A percentile compares a stretch with the other conserved stretches of the same genome.
Conservation (phyloP, 2,329 filamentous ascomycete genomes). For the Emmonsiellopsis sp. region DNA sequence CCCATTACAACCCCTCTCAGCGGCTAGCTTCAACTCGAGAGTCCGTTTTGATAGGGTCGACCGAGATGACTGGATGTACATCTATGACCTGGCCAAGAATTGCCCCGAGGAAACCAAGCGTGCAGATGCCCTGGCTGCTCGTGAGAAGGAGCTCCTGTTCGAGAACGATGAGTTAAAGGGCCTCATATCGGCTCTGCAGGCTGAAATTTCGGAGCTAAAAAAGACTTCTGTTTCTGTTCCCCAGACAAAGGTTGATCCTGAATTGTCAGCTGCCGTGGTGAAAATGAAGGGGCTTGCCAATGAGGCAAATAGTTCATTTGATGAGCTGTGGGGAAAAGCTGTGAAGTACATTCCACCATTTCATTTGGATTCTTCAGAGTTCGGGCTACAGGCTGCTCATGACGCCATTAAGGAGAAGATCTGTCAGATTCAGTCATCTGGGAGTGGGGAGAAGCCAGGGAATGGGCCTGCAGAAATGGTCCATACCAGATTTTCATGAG, state of each 20-base stretch:
- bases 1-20: too few species aligned
- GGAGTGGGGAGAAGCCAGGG: slow-evolving; percentile 1
- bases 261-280: slow-evolving; percentile 6
- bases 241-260: too few species aligned
- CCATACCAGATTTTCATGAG: too few species aligned
- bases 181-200: slow-evolving; percentile 12
- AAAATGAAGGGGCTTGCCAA: slow-evolving; percentile 1
- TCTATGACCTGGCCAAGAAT: not conserved
- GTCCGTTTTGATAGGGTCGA: not conserved
- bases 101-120: not conserved
- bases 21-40: not conserved
- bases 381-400: slow-evolving; percentile 6
- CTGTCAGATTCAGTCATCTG: slow-evolving; percentile 1
- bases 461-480: slow-evolving; percentile 3
- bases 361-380: not conserved
- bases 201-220: slow-evolving; percentile 11
- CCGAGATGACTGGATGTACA: not conserved
- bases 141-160: not conserved
- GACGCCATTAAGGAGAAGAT: slow-evolving; percentile 9
- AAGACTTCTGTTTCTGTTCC: not conserved
- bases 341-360: slow-evolving; percentile 2
- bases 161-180: slow-evolving; percentile 5
- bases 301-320: not conserved
- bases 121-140: not conserved
- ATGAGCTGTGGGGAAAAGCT: not conserved